phyloP scores from a whole-genome alignment of 2,329 filamentous ascomycete species.

The Penicillium sp. region DNA sequence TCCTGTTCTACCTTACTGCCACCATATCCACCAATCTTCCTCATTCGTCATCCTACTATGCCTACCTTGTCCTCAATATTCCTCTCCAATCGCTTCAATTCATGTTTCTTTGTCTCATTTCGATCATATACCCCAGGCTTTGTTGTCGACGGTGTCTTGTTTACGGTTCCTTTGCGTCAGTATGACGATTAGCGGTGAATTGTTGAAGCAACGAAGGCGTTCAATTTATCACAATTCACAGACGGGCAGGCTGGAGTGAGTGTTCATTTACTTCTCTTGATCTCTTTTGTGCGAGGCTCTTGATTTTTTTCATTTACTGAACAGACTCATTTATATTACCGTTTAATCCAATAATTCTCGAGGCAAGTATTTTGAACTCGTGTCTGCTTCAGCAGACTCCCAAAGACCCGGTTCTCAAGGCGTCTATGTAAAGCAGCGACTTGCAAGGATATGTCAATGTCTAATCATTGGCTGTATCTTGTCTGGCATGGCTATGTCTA shows the following conservation, averaged over 20 bases:
- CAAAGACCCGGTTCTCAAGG: too few relatives aligned
- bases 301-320: not conserved
- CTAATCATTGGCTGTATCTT: too few relatives aligned
- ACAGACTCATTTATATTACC: not conserved
- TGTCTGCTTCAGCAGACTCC: too few relatives aligned
- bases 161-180: constrained; percentile 2
- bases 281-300: constrained; percentile 1
- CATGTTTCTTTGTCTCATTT: not conserved
- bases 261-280: constrained; percentile 1
- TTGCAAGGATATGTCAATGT: too few relatives aligned
- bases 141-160: constrained; percentile 11
- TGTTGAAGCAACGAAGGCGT: constrained; percentile 15
- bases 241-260: not conserved
- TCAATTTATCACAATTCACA: constrained; percentile 7
- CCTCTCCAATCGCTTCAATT: not conserved
- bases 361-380: too few relatives aligned
- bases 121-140: constrained; percentile 23
- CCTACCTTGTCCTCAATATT: not conserved
- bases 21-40: too few relatives aligned
- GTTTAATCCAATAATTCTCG: not conserved
- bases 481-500: too few relatives aligned
- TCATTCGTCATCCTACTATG: not conserved
- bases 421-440: too few relatives aligned
- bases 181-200: constrained; percentile 3
- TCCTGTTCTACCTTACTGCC: too few relatives aligned